A percentile compares a stretch with the other conserved stretches of the same genome.
Evolutionary conservation across 495 filamentous ascomycete genomes (phyloP).

Genomic region (Trichocladium antarcticum): DNA sequence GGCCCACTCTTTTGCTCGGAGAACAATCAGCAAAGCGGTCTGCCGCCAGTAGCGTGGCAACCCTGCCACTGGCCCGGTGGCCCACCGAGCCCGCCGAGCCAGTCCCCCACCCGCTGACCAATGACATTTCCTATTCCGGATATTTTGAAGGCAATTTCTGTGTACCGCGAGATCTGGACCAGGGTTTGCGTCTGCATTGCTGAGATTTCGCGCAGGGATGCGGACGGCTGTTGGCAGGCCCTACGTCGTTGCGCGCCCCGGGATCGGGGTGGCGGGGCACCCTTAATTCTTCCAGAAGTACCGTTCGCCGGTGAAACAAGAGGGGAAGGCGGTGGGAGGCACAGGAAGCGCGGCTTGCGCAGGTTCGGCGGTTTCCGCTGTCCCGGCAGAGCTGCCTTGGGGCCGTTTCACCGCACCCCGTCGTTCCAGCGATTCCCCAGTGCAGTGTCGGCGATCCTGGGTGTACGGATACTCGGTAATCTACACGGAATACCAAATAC

Average conservation of each 20-base stretch:
- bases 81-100: no score
- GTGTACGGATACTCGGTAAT: no score
- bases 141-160: slow-evolving; percentile 2
- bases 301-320: not conserved
- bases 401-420: slow-evolving; percentile 7
- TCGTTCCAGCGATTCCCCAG: no score
- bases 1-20: not conserved
- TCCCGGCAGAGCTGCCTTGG: not conserved
- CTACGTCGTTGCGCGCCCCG: no score
- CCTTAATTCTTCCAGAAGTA: no score
- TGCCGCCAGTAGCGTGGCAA: no score
- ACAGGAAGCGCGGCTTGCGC: not conserved
- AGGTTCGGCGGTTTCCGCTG: not conserved
- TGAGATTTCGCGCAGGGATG: not conserved
- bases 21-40: no score
- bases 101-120: slow-evolving; percentile 7
- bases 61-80: no score
- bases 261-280: no score
- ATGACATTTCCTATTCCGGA: not conserved
- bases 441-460: no score
- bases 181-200: not conserved
- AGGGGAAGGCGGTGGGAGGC: not conserved
- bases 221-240: no score
- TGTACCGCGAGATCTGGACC: slow-evolving; percentile 7
- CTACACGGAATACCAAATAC: no score